Conservation (phyloP, 768 basidiomycete genomes). For the Fistulinella prunicolor region DNA sequence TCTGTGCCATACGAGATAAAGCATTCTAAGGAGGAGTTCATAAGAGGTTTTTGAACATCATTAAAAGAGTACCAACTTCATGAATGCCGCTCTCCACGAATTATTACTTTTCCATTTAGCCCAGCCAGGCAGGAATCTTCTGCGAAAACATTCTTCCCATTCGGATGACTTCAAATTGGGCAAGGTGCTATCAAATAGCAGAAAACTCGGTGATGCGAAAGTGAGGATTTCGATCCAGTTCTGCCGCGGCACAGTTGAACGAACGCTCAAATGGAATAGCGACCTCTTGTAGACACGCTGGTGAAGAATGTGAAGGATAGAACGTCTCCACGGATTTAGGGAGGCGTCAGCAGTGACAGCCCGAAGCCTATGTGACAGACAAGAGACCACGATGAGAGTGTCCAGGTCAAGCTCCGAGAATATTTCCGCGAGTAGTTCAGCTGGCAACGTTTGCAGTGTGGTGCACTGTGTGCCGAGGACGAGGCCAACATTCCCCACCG, state of each 20-base stretch:
- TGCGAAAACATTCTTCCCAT: slow-evolving; percentile 73
- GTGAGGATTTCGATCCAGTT: slow-evolving; percentile 79
- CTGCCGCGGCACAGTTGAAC: slow-evolving; percentile 62
- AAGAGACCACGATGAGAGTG: slow-evolving; percentile 55
- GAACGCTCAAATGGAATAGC: slow-evolving; percentile 60
- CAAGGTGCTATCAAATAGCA: slow-evolving; percentile 65
- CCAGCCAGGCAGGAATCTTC: slow-evolving; percentile 79
- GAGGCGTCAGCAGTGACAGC: slow-evolving; percentile 58
- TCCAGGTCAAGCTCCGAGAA: slow-evolving; percentile 64
- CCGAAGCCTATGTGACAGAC: slow-evolving; percentile 58
- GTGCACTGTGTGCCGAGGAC: background rate
- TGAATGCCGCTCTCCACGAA: slow-evolving; percentile 62
- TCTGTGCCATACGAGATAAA: slow-evolving; percentile 70
- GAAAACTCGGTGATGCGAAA: slow-evolving; percentile 56
- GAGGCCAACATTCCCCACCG: background rate
- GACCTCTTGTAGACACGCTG: slow-evolving; percentile 45
- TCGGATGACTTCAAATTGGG: slow-evolving; percentile 63
- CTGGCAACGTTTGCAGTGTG: slow-evolving; percentile 55
- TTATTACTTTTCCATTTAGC: slow-evolving; percentile 60
- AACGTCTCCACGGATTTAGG: slow-evolving; percentile 73
- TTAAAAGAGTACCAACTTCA: slow-evolving; percentile 48
- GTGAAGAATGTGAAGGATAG: slow-evolving; percentile 59
- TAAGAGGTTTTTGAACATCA: background rate
- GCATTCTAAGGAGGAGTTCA: slow-evolving; percentile 39
- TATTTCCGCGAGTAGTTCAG: slow-evolving; percentile 73